phyloP scores from a whole-genome alignment of 1,284 basidiomycete species.

The Irpex rosettiformis region DNA sequence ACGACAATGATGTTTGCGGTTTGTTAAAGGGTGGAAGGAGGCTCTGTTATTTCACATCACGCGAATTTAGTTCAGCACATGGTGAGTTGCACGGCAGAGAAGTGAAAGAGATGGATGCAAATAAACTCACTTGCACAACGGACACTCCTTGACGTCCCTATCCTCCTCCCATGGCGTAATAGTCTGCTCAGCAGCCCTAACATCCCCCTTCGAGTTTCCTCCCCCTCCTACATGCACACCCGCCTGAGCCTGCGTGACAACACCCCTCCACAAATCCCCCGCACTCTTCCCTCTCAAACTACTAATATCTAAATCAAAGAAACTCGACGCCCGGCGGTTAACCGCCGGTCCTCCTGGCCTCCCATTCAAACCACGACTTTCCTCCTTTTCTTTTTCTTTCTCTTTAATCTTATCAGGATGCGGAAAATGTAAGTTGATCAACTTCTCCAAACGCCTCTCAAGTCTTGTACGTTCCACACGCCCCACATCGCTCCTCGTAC shows the following conservation, averaged over 20 bases:
- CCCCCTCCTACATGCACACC: constrained; percentile 38
- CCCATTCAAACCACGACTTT: constrained; percentile 9
- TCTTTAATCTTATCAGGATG: constrained; percentile 22
- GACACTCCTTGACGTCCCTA: constrained; percentile 70
- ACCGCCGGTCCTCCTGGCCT: constrained; percentile 17
- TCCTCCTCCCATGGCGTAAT: constrained; percentile 98
- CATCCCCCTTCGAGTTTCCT: constrained; percentile 53
- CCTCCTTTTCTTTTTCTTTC: constrained; percentile 22
- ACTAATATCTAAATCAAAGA: constrained; percentile 60
- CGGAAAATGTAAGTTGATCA: constrained; percentile 82
- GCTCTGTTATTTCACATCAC: constrained; percentile 41
- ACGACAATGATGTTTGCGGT: constrained; percentile 95
- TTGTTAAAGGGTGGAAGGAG: constrained; percentile 85
- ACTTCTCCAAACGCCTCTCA: constrained; percentile 80
- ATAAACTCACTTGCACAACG: constrained; percentile 74
- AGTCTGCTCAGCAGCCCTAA: constrained; percentile 83
- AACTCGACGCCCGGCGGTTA: constrained; percentile 52
- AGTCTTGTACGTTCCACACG: constrained; percentile 78
- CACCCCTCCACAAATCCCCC: constrained; percentile 58
- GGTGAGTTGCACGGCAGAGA: too few relatives aligned
- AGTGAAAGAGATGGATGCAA: neutral
- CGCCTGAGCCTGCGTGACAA: constrained; percentile 39
- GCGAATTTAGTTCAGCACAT: too few relatives aligned
- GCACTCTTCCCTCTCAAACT: constrained; percentile 57
- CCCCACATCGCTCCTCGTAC: constrained; percentile 50